Percentiles rank a stretch among this genome's conserved stretches.
Evolutionary conservation across 2,329 filamentous ascomycete genomes (phyloP).

Genomic region (Aspergillus piperis): DNA sequence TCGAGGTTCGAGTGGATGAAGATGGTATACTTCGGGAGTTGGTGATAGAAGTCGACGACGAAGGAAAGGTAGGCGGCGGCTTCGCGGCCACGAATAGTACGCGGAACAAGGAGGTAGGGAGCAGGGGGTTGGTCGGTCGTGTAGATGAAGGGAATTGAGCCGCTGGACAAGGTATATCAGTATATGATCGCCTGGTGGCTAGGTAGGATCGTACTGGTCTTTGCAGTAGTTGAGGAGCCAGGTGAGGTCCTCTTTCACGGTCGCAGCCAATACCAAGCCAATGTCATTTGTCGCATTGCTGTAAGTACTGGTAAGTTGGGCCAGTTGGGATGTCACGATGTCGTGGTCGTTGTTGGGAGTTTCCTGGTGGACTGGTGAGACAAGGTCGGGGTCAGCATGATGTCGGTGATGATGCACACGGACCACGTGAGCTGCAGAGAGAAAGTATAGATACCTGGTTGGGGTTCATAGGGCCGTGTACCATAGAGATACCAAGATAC

Average conservation of each 20-base stretch:
- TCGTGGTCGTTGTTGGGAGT: constrained; percentile 12
- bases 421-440: neutral
- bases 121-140: constrained; percentile 29
- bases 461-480: constrained; percentile 9
- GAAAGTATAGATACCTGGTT: constrained; percentile 13
- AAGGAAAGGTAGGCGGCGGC: constrained; percentile 64
- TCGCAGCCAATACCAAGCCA: constrained; percentile 23
- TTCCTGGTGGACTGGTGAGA: neutral
- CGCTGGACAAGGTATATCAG: constrained; percentile 3
- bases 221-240: constrained; percentile 26
- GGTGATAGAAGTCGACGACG: constrained; percentile 63
- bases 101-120: constrained; percentile 25
- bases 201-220: constrained; percentile 18
- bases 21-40: constrained; percentile 59
- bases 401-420: neutral
- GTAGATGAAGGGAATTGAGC: constrained; percentile 31
- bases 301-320: constrained; percentile 20
- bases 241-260: constrained; percentile 20
- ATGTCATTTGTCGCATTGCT: constrained; percentile 15
- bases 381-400: constrained; percentile 3
- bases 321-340: constrained; percentile 17
- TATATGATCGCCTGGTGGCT: neutral
- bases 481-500: constrained; percentile 16
- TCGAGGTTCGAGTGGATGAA: constrained; percentile 63
- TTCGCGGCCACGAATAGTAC: constrained; percentile 57